Evolutionary conservation across 441 rosid species (phyloP).

Genomic region (Gossypium trilobum): DNA sequence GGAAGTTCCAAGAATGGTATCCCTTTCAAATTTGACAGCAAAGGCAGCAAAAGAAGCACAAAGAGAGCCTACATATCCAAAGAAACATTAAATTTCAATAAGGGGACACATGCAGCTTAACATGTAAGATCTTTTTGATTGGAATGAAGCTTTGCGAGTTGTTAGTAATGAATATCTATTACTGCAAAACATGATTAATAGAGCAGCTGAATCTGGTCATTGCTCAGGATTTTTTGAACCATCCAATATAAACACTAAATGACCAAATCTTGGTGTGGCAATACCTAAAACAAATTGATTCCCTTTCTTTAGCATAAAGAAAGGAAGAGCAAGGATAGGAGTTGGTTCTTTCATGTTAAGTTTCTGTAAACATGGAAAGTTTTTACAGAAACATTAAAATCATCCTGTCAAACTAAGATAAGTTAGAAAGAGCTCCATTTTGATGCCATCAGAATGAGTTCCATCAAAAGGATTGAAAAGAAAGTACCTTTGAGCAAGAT

Average conservation of each 20-base stretch:
- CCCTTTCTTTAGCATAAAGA: background rate
- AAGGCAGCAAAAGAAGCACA: conserved; percentile 59
- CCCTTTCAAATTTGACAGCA: conserved; percentile 73
- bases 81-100: background rate
- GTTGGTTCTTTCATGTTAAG: background rate
- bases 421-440: background rate
- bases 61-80: conserved; percentile 59
- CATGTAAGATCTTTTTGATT: background rate
- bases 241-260: background rate
- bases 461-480: background rate
- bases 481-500: background rate
- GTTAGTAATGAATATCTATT: background rate
- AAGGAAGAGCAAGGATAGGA: background rate
- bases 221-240: background rate
- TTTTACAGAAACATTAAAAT: background rate
- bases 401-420: background rate
- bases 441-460: background rate
- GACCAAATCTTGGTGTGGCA: background rate
- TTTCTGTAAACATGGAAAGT: background rate
- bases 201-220: background rate
- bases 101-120: conserved; percentile 1
- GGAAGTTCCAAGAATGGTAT: conserved; percentile 60
- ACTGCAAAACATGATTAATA: background rate
- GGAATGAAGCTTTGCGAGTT: background rate
- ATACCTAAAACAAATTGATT: background rate